These are phyloP conservation scores for Malassezia globosa DNA, from an alignment of 1,284 basidiomycete genomes.

Conservation along the genomic window DNA sequence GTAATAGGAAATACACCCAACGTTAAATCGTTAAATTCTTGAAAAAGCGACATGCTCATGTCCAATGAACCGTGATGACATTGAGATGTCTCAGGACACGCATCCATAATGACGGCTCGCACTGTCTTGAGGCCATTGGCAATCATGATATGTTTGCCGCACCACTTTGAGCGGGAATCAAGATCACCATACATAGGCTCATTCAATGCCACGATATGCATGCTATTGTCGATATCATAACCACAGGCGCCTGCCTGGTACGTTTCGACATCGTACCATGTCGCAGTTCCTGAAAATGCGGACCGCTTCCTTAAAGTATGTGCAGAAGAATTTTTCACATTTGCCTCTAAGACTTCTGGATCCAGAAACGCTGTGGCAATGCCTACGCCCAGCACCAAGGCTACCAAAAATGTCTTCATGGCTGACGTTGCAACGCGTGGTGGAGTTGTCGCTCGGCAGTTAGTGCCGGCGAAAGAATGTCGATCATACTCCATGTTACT, in stretches of 20 bases:
- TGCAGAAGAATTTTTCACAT: neutral
- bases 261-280: slow-evolving; percentile 37
- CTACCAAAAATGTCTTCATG: too few relatives aligned
- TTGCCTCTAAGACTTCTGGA: neutral
- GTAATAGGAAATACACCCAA: slow-evolving; percentile 35
- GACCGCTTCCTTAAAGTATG: slow-evolving; percentile 1
- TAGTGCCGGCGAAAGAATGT: too few relatives aligned
- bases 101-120: slow-evolving; percentile 30
- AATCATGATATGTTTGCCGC: slow-evolving; percentile 34
- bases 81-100: slow-evolving; percentile 33
- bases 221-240: slow-evolving; percentile 19
- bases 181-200: slow-evolving; percentile 37
- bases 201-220: slow-evolving; percentile 36
- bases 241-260: slow-evolving; percentile 36
- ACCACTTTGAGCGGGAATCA: slow-evolving; percentile 24
- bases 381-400: neutral
- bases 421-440: too few relatives aligned
- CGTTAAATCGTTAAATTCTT: slow-evolving; percentile 21
- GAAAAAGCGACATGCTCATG: slow-evolving; percentile 37
- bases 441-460: too few relatives aligned
- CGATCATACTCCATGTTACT: too few relatives aligned
- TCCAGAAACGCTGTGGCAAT: slow-evolving; percentile 1
- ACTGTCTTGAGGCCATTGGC: slow-evolving; percentile 25
- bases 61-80: slow-evolving; percentile 35
- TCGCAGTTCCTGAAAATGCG: slow-evolving; percentile 28